A percentile compares a stretch with the other conserved stretches of the same genome.
Evolutionary conservation across 2,329 filamentous ascomycete genomes (phyloP).

Genomic region (Xylariaceae sp.): DNA sequence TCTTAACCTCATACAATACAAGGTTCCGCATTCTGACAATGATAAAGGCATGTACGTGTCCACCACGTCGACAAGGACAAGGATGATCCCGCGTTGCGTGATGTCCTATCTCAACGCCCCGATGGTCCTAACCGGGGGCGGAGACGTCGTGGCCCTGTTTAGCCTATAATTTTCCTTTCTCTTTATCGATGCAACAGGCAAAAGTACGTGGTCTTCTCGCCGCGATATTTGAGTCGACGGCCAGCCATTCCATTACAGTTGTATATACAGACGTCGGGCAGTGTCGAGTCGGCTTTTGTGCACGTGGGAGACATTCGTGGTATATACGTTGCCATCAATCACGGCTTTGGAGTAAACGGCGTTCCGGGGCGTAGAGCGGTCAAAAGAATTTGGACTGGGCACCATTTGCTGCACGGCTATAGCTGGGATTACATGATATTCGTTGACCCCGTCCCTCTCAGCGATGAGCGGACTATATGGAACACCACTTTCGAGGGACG

Average conservation of each 20-base stretch:
- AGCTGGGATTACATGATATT: conserved; percentile 7
- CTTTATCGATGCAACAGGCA: too few relatives aligned
- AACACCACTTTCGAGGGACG: background rate
- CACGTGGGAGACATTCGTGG: conserved; percentile 5
- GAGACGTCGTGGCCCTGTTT: conserved; percentile 61
- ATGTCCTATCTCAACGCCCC: conserved; percentile 78
- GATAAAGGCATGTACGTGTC: conserved; percentile 75
- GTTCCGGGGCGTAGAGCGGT: conserved; percentile 19
- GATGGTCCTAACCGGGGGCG: conserved; percentile 79
- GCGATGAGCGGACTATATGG: background rate
- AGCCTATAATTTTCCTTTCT: conserved; percentile 20
- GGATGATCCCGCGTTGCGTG: conserved; percentile 73
- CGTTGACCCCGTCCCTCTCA: background rate
- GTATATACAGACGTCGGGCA: conserved; percentile 10
- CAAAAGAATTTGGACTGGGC: conserved; percentile 20
- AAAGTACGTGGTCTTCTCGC: too few relatives aligned
- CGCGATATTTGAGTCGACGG: too few relatives aligned
- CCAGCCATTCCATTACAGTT: conserved; percentile 12
- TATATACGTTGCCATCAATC: conserved; percentile 1
- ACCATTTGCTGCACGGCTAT: conserved; percentile 2
- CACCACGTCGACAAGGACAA: conserved; percentile 88
- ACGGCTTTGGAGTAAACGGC: conserved; percentile 8
- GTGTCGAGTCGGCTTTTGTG: conserved; percentile 4
- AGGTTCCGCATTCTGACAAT: conserved; percentile 11
- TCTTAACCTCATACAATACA: conserved; percentile 1